Percentiles rank a stretch among this genome's conserved stretches.
phyloP scores from a whole-genome alignment of 169 alveolate species.

The Eimeria zaria region DNA sequence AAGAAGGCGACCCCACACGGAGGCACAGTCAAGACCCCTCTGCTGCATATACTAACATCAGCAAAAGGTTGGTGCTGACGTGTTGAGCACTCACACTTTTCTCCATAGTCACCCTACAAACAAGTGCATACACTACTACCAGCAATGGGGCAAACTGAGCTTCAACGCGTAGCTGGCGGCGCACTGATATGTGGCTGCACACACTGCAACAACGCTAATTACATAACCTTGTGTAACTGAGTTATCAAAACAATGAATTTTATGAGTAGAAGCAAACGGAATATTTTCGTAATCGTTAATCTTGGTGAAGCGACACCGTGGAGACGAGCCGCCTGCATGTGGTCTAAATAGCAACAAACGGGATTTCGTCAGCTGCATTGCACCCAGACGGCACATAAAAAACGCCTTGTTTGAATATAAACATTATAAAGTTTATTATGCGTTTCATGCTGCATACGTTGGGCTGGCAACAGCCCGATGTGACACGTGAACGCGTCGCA shows the following conservation, averaged over 20 bases:
- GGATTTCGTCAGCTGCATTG: background rate
- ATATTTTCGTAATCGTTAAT: background rate
- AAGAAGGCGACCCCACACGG: background rate
- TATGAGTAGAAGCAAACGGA: background rate
- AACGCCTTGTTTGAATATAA: background rate
- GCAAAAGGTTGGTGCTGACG: background rate
- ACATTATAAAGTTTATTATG: background rate
- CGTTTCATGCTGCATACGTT: background rate
- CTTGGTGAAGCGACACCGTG: background rate
- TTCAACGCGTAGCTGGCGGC: background rate
- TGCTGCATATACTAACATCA: background rate
- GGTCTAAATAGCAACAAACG: background rate
- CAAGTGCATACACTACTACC: no score
- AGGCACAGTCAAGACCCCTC: background rate
- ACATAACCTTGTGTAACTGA: background rate
- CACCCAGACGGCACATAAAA: background rate
- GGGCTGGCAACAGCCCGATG: background rate
- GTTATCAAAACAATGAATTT: background rate
- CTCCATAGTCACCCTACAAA: background rate
- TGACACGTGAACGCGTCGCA: conserved; percentile 22
- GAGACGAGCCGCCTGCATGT: background rate
- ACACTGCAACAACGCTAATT: background rate
- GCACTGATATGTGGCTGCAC: background rate
- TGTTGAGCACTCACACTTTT: background rate
- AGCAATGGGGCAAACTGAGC: no score